Percentiles rank a stretch among this genome's conserved stretches.
phyloP scores from a whole-genome alignment of 495 filamentous ascomycete genomes.

The Barbatosphaeria neglecta region DNA sequence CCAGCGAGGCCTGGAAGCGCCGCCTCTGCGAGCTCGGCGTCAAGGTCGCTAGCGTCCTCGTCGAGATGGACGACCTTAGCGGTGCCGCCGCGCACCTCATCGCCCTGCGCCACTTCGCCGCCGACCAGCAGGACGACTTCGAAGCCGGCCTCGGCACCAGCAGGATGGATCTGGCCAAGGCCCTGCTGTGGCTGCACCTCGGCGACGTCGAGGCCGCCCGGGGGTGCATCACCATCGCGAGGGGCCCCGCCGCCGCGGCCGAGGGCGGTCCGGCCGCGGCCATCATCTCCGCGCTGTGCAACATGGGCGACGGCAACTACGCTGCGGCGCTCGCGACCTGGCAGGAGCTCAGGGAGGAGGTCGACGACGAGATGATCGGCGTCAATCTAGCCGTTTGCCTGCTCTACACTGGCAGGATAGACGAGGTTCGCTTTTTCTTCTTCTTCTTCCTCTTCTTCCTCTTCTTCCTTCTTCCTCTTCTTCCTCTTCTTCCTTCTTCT shows the following conservation, averaged over 20 bases:
- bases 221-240: slow-evolving; percentile 25
- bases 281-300: slow-evolving; percentile 52
- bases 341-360: slow-evolving; percentile 37
- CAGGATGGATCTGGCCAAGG: slow-evolving; percentile 30
- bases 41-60: slow-evolving; percentile 62
- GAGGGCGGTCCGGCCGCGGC: slow-evolving; percentile 11
- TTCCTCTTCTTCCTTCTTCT: too few relatives aligned
- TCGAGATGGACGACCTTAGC: slow-evolving; percentile 84
- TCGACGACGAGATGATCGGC: slow-evolving; percentile 46
- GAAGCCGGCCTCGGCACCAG: slow-evolving; percentile 12
- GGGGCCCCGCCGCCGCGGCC: neutral
- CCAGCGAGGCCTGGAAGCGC: slow-evolving; percentile 50
- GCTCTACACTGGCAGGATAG: slow-evolving; percentile 65
- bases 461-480: neutral
- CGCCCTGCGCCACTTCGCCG: slow-evolving; percentile 17
- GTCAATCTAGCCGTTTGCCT: slow-evolving; percentile 77
- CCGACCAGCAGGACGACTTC: neutral
- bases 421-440: slow-evolving; percentile 43
- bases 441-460: slow-evolving; percentile 1
- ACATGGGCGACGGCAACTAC: slow-evolving; percentile 71
- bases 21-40: slow-evolving; percentile 66
- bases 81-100: slow-evolving; percentile 60
- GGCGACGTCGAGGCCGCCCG: slow-evolving; percentile 65
- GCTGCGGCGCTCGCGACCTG: slow-evolving; percentile 49
- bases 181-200: slow-evolving; percentile 60